A percentile compares a stretch with the other conserved stretches of the same genome.
Conservation (phyloP, 2,329 filamentous ascomycete genomes). For the Beauveria australis region DNA sequence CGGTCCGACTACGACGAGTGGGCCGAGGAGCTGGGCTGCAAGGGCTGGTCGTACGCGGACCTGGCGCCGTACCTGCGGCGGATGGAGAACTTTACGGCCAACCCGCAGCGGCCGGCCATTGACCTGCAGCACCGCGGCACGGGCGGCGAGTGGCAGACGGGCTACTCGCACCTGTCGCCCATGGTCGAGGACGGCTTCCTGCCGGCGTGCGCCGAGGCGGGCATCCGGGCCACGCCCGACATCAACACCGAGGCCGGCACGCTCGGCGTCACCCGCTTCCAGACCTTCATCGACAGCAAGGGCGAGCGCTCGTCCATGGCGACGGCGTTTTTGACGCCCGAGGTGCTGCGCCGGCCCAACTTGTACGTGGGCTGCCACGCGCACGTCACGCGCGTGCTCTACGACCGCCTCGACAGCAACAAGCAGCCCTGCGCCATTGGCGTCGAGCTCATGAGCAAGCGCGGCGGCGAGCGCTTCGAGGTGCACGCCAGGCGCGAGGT, state of each 20-base stretch:
- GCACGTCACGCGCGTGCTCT: conserved; percentile 14
- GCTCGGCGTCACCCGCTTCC: conserved; percentile 14
- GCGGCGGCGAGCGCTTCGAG: conserved; percentile 11
- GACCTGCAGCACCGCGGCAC: conserved; percentile 11
- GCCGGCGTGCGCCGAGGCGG: conserved; percentile 12
- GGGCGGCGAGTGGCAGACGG: conserved; percentile 14
- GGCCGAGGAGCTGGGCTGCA: conserved; percentile 13
- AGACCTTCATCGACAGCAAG: conserved; percentile 15
- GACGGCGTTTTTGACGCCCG: conserved; percentile 14
- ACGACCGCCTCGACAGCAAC: conserved; percentile 9
- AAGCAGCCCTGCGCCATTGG: conserved; percentile 13
- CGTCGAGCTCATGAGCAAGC: conserved; percentile 13
- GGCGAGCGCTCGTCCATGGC: conserved; percentile 16
- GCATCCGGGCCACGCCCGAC: conserved; percentile 11
- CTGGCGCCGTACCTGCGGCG: conserved; percentile 15
- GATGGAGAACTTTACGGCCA: conserved; percentile 17
- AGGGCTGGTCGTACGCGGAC: conserved; percentile 15
- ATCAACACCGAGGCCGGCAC: conserved; percentile 14
- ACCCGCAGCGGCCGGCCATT: conserved; percentile 13
- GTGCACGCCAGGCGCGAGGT: conserved; percentile 33
- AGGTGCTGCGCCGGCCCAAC: conserved; percentile 14
- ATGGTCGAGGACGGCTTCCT: conserved; percentile 15
- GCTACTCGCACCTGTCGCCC: conserved; percentile 12
- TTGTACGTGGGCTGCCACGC: conserved; percentile 14
- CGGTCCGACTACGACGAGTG: conserved; percentile 17